Evolutionary conservation across 331 rosid genomes (phyloP).

Genomic region (Stylosanthes scabra): DNA sequence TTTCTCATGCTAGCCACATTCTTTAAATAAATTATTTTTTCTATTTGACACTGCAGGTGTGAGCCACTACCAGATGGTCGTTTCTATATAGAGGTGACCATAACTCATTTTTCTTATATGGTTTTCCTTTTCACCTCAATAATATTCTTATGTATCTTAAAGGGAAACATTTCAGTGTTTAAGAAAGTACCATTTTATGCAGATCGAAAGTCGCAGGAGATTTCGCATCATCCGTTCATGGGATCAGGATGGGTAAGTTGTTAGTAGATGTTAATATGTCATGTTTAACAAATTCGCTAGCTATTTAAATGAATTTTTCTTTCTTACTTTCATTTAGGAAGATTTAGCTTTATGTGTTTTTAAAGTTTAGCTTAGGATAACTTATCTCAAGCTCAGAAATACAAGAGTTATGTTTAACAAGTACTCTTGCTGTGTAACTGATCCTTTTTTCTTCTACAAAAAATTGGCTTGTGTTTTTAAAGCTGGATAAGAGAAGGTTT

Average conservation of each 20-base stretch:
- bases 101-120: neutral
- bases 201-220: constrained; percentile 94
- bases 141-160: too few species aligned
- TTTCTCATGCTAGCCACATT: constrained; percentile 17
- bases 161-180: constrained; percentile 1
- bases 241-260: constrained; percentile 95
- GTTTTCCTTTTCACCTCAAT: too few species aligned
- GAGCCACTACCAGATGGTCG: constrained; percentile 99
- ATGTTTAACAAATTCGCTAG: constrained; percentile 12
- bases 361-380: too few species aligned
- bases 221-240: constrained; percentile 70
- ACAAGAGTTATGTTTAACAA: constrained; percentile 11
- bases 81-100: constrained; percentile 87
- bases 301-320: constrained; percentile 23
- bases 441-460: constrained; percentile 26
- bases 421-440: constrained; percentile 3
- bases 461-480: constrained; percentile 17
- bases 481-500: neutral
- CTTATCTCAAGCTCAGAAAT: too few species aligned
- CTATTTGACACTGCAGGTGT: constrained; percentile 64
- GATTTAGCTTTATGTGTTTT: constrained; percentile 34
- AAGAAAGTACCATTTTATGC: constrained; percentile 42
- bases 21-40: constrained; percentile 19
- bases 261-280: constrained; percentile 37
- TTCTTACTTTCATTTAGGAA: neutral